Base-by-base conservation (phyloP, 352 stramenopile genomes). In the Thalassiosira sp. region DNA sequence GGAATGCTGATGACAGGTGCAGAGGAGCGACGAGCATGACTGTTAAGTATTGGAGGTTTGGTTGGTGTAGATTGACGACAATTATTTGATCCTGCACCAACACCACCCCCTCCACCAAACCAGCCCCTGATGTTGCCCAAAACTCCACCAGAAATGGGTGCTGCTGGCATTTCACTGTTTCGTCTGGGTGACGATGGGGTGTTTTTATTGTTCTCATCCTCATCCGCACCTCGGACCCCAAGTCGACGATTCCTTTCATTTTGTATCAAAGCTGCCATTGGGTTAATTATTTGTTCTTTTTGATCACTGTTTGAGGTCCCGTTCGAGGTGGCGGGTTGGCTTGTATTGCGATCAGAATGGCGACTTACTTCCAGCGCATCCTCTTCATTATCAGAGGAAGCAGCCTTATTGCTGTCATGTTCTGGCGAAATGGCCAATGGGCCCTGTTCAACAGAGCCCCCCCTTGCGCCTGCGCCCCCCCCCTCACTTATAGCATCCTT, bases 101-200 rank as follows among this genome's bases (percentile, higher is more conserved):
- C 57, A 42, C 28, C 49, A 37, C 28, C 65, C 22, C 53, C 54
- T 22, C 54, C 54, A 24, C 31, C 72, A 40, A 81, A 81, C 72
- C 72, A 81, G 7, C 65, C 72, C 18, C 67, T 52, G 7, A 81
- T 76, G 45, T 76, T 72, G n/a, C 72, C 57, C 18, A 81, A 33
- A 6, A 76, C 43, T 59, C 68, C 59, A 33, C 37, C 40, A 1
- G 58, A 16, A 62, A 27, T 45, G 33, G 54, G 31, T n/a, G 25
- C 5, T 48, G 27, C 1, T 65, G 24, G 31, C 20, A 15, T 56
- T 13, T 56, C 48, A 48, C 27, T 49, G 2, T 33, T 68, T 0
- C n/a, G 22, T 48, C 7, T 37, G 11, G 22, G 20, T 42, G 10
- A n/a, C n/a, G n/a, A 28, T 54, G 20, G 22, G 20, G 1, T 33